Conservation (phyloP, 139 green algal species). For the Tetradesmus lagerheimii region DNA sequence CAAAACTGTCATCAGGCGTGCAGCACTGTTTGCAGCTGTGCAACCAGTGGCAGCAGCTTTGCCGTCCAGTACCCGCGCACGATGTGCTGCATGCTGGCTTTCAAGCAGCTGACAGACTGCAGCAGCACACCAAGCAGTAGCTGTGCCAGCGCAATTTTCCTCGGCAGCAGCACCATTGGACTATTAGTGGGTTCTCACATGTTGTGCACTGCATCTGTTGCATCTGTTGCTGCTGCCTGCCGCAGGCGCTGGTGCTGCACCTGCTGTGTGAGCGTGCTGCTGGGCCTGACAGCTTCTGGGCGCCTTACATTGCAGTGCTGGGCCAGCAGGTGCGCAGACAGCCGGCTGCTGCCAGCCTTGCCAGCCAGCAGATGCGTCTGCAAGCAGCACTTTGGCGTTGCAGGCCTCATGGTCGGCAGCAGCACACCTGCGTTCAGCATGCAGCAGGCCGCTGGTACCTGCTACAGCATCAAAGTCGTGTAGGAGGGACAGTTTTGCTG, state of each 20-base stretch:
- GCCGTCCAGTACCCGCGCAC: too few relatives aligned
- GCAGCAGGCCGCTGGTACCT: background rate
- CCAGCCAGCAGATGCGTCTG: background rate
- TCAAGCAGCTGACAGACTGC: too few relatives aligned
- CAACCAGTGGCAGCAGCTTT: too few relatives aligned
- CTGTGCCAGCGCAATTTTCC: background rate
- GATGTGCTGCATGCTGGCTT: too few relatives aligned
- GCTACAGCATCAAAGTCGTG: background rate
- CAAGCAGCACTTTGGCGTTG: background rate
- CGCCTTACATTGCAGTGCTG: conserved; percentile 62
- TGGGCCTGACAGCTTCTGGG: conserved; percentile 59
- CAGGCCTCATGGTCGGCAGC: background rate
- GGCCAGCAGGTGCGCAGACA: conserved; percentile 57
- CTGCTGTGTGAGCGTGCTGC: conserved; percentile 68
- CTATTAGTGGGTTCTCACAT: background rate
- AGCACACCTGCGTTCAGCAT: background rate
- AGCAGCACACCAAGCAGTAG: too few relatives aligned
- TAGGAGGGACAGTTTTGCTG: background rate
- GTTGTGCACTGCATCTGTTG: too few relatives aligned
- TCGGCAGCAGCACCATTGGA: background rate
- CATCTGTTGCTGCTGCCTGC: background rate
- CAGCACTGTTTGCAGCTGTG: too few relatives aligned
- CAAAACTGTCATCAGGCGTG: background rate
- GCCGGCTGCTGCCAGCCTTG: background rate
- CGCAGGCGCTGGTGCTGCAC: conserved; percentile 64